These are phyloP conservation scores for Verbena officinalis DNA, from an alignment of 257 asterid genomes.

Conservation along the genomic window DNA sequence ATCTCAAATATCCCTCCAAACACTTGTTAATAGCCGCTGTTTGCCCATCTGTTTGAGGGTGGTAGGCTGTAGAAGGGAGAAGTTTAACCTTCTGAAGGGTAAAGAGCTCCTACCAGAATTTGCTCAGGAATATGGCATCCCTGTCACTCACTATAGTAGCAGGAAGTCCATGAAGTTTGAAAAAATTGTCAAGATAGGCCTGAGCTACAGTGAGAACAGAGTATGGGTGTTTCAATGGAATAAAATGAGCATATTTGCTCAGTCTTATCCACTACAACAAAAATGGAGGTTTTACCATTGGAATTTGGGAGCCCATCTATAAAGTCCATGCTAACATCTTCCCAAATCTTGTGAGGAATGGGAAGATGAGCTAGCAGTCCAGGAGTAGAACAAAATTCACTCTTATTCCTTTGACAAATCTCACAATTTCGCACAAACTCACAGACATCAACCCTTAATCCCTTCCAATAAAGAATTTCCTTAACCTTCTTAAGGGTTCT, in stretches of 20 bases:
- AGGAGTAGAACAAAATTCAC: background rate
- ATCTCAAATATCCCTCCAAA: background rate
- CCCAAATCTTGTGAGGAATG: background rate
- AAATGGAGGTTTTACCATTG: background rate
- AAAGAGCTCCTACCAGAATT: too few relatives aligned
- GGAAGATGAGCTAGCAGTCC: background rate
- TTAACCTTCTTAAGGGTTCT: background rate
- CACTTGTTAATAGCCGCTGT: background rate
- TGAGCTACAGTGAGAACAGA: too few relatives aligned
- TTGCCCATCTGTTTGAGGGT: too few relatives aligned
- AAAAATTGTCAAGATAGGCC: too few relatives aligned
- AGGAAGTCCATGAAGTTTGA: too few relatives aligned
- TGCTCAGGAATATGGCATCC: too few relatives aligned
- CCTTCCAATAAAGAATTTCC: background rate
- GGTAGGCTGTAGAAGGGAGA: background rate
- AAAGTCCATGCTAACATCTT: background rate
- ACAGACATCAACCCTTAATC: background rate
- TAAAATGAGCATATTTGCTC: background rate
- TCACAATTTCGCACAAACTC: background rate
- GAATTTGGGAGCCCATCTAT: constrained; percentile 10
- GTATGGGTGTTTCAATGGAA: background rate
- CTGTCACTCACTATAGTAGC: too few relatives aligned
- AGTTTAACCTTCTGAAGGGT: too few relatives aligned
- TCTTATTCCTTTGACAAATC: background rate
- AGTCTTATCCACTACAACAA: background rate